phyloP scores from a whole-genome alignment of 495 filamentous ascomycete genomes.

The Melanomma pulvis-pyrius region DNA sequence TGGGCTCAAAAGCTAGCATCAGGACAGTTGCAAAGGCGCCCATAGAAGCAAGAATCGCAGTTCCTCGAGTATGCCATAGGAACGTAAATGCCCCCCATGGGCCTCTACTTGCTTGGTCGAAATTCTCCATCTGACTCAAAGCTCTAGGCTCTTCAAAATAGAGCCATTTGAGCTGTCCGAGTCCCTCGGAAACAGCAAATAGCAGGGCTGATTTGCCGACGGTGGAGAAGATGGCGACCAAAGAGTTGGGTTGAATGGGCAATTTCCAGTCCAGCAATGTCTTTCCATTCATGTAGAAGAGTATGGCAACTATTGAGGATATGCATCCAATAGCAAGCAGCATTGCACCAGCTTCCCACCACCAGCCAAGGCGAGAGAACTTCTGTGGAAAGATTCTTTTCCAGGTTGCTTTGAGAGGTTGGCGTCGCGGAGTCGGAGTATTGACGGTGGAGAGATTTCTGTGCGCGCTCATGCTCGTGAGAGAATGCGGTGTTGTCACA shows the following conservation, averaged over 20 bases:
- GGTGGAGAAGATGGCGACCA: conserved; percentile 18
- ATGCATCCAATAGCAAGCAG: not conserved
- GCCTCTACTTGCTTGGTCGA: conserved; percentile 22
- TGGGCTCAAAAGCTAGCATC: conserved; percentile 28
- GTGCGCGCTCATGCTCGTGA: not conserved
- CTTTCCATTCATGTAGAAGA: conserved; percentile 3
- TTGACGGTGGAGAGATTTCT: not conserved
- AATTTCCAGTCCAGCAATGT: conserved; percentile 12
- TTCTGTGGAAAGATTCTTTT: not conserved
- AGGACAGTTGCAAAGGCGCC: conserved; percentile 33
- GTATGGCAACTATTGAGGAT: conserved; percentile 6
- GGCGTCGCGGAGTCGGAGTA: not conserved
- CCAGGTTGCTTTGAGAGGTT: not conserved
- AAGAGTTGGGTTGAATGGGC: conserved; percentile 11
- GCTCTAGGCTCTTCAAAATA: conserved; percentile 11
- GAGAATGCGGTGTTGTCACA: not conserved
- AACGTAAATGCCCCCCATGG: conserved; percentile 21
- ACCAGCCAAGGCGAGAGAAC: conserved; percentile 6
- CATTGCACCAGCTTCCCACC: conserved; percentile 7
- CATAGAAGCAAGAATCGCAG: conserved; percentile 10
- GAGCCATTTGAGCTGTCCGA: conserved; percentile 31
- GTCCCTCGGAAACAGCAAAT: conserved; percentile 7
- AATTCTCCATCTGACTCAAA: conserved; percentile 7
- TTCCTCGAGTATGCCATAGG: conserved; percentile 1
- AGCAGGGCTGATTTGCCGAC: conserved; percentile 16